A percentile compares a stretch with the other conserved stretches of the same genome.
Conservation (phyloP, 2,329 filamentous ascomycete species). For the Alternaria triticimaculans region DNA sequence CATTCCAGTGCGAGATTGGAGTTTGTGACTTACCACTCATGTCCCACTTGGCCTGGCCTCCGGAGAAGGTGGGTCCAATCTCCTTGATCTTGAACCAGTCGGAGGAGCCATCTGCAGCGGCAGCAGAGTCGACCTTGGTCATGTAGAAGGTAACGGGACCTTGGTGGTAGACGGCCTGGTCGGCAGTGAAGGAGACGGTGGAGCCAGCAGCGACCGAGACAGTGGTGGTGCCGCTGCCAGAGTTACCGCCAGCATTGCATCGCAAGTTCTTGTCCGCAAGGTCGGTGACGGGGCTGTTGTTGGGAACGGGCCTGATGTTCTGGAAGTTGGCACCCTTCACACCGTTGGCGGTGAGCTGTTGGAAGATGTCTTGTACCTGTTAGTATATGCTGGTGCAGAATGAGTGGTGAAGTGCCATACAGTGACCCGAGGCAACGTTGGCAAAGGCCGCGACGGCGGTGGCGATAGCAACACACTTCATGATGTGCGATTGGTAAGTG, state of each 20-base stretch:
- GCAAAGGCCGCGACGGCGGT: constrained; percentile 42
- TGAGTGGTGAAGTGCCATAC: constrained; percentile 25
- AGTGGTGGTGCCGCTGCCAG: constrained; percentile 36
- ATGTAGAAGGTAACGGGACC: constrained; percentile 49
- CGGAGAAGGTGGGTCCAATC: constrained; percentile 46
- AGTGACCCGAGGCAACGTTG: constrained; percentile 47
- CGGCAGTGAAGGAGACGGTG: constrained; percentile 44
- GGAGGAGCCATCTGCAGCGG: constrained; percentile 43
- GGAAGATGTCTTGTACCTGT: constrained; percentile 44
- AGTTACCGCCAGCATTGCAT: constrained; percentile 46
- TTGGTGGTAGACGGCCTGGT: constrained; percentile 49
- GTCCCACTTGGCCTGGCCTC: constrained; percentile 44
- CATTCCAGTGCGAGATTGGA: neutral
- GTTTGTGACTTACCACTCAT: constrained; percentile 32
- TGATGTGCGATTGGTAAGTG: constrained; percentile 14
- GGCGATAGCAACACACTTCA: constrained; percentile 45
- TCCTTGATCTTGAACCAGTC: constrained; percentile 52
- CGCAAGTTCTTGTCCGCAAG: constrained; percentile 42
- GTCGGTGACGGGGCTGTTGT: constrained; percentile 47
- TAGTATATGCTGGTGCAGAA: neutral
- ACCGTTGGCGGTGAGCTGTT: constrained; percentile 47
- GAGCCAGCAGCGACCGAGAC: constrained; percentile 47
- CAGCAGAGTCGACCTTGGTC: constrained; percentile 45
- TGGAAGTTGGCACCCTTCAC: constrained; percentile 43
- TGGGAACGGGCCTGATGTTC: constrained; percentile 48